Percentiles rank a stretch among this genome's conserved stretches.
These are phyloP conservation scores for Candida insectalens DNA, from an alignment of 805 yeast species.

Conservation along the genomic window DNA sequence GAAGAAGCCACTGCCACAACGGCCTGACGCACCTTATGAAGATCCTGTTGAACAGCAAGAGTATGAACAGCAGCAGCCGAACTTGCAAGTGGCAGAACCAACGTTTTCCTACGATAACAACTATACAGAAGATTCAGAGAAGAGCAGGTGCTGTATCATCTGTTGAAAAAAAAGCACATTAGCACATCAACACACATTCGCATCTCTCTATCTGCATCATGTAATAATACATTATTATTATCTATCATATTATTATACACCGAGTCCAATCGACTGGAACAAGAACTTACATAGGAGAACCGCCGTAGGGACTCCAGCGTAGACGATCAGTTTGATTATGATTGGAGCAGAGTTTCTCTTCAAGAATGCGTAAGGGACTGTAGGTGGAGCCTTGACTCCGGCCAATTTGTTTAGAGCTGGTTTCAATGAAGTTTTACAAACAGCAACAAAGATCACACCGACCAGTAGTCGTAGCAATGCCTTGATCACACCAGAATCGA, in stretches of 20 bases:
- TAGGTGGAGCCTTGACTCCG: not conserved
- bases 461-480: slow-evolving; percentile 39
- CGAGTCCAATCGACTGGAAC: slow-evolving; percentile 11
- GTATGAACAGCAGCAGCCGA: slow-evolving; percentile 2
- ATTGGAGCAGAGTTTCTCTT: slow-evolving; percentile 69
- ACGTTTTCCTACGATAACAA: not conserved
- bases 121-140: slow-evolving; percentile 8
- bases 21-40: not conserved
- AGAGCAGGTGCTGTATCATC: slow-evolving; percentile 9
- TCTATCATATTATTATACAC: too few species aligned
- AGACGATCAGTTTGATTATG: slow-evolving; percentile 65
- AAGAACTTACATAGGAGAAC: slow-evolving; percentile 27
- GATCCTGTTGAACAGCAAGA: not conserved
- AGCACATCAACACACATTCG: not conserved
- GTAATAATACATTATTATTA: too few species aligned
- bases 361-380: slow-evolving; percentile 38
- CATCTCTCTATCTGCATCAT: too few species aligned
- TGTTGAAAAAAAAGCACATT: not conserved
- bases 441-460: slow-evolving; percentile 53
- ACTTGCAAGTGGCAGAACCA: slow-evolving; percentile 1
- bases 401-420: slow-evolving; percentile 49
- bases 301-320: slow-evolving; percentile 65
- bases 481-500: slow-evolving; percentile 24
- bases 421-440: slow-evolving; percentile 72
- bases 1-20: not conserved